Percentiles rank a stretch among this genome's conserved stretches.
Evolutionary conservation across 2,329 filamentous ascomycete genomes (phyloP).

Genomic region (Harringtonia lauricola): DNA sequence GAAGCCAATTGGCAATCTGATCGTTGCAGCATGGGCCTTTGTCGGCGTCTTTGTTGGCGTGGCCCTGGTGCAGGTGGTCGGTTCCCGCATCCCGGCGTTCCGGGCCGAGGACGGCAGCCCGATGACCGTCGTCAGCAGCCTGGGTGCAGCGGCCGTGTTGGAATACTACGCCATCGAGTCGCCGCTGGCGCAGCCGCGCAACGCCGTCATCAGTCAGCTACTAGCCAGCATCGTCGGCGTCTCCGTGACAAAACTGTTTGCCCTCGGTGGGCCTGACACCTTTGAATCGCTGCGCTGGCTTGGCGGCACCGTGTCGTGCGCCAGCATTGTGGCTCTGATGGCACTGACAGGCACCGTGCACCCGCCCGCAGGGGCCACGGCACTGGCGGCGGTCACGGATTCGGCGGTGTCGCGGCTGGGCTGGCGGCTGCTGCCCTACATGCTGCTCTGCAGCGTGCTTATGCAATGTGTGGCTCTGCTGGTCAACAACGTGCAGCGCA

Average conservation of each 20-base stretch:
- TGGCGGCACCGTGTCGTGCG: constrained; percentile 55
- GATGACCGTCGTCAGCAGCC: constrained; percentile 52
- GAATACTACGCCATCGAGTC: constrained; percentile 63
- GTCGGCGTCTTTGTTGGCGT: constrained; percentile 54
- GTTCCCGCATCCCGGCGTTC: constrained; percentile 42
- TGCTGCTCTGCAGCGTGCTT: constrained; percentile 47
- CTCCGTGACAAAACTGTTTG: constrained; percentile 53
- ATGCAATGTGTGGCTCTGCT: constrained; percentile 54
- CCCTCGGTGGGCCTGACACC: constrained; percentile 24
- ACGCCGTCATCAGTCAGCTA: constrained; percentile 55
- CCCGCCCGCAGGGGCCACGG: constrained; percentile 65
- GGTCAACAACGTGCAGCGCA: constrained; percentile 58
- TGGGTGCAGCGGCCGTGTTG: constrained; percentile 64
- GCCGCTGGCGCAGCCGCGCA: constrained; percentile 63
- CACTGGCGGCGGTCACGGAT: constrained; percentile 54
- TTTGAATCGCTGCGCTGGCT: constrained; percentile 39
- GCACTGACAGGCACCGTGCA: constrained; percentile 60
- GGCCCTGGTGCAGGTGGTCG: constrained; percentile 46
- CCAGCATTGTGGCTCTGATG: constrained; percentile 53
- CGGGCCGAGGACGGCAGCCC: constrained; percentile 36
- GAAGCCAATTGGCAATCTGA: constrained; percentile 41
- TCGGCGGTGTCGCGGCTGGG: constrained; percentile 42
- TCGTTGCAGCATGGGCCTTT: constrained; percentile 50
- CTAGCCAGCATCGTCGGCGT: constrained; percentile 51
- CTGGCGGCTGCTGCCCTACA: constrained; percentile 57